These are phyloP conservation scores for Poteriospumella lacustris DNA, from an alignment of 108 stramenopile species.

Conservation along the genomic window DNA sequence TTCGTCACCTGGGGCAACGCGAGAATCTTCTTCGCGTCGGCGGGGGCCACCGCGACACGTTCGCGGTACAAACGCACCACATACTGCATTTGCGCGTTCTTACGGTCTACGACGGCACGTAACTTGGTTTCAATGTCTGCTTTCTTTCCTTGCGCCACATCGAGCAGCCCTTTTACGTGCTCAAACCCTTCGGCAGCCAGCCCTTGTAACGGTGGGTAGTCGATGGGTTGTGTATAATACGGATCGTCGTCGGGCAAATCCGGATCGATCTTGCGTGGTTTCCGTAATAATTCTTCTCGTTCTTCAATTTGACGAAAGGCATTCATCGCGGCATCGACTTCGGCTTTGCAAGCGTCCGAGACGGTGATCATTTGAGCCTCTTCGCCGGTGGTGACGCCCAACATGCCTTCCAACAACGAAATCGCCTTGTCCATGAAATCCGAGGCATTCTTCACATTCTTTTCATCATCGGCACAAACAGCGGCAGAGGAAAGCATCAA, in stretches of 20 bases:
- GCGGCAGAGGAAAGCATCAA: background rate
- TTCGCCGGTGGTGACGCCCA: background rate
- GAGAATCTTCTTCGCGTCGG: background rate
- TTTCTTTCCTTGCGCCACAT: background rate
- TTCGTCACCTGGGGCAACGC: background rate
- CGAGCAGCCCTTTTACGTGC: background rate
- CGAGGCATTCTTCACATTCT: background rate
- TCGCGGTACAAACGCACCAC: background rate
- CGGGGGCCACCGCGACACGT: background rate
- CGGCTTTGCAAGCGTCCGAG: background rate
- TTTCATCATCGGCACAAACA: background rate
- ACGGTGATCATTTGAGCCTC: background rate
- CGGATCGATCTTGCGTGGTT: constrained; percentile 12
- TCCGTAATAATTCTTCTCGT: background rate
- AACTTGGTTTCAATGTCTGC: background rate
- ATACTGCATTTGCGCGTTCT: background rate
- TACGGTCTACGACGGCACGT: background rate
- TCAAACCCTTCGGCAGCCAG: background rate
- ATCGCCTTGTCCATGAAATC: constrained; percentile 19
- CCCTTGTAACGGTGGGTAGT: background rate
- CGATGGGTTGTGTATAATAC: background rate
- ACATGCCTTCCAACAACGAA: background rate
- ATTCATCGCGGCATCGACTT: constrained; percentile 1
- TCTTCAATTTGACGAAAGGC: constrained; percentile 14
- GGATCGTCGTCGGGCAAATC: background rate